Conservation (phyloP, 1,139 yeast genomes). For the Diutina scorzettiae region DNA sequence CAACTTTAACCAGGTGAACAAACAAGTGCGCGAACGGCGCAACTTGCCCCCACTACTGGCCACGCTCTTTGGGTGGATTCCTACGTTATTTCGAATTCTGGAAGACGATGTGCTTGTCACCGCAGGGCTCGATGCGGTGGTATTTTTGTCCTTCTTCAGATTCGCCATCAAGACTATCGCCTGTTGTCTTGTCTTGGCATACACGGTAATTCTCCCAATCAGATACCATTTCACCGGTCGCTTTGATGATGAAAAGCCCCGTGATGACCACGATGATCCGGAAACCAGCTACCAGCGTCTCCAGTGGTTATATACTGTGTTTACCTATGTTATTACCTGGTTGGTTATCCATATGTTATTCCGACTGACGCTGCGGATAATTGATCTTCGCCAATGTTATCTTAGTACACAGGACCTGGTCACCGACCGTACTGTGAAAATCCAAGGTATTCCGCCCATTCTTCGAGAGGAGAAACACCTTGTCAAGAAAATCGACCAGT, state of each 20-base stretch:
- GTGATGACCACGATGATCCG: not conserved
- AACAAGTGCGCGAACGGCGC: conserved; percentile 12
- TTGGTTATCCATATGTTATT: conserved; percentile 52
- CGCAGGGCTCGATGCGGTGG: conserved; percentile 92
- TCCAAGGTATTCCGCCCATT: conserved; percentile 86
- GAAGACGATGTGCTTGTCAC: conserved; percentile 75
- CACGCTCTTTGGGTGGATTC: conserved; percentile 64
- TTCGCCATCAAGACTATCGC: conserved; percentile 58
- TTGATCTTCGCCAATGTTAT: conserved; percentile 67
- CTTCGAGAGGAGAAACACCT: conserved; percentile 59
- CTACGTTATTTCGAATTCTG: conserved; percentile 45
- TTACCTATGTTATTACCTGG: conserved; percentile 75
- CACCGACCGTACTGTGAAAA: conserved; percentile 81
- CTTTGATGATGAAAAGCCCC: conserved; percentile 4
- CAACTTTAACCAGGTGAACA: conserved; percentile 32
- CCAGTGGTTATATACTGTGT: conserved; percentile 54
- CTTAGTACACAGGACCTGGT: conserved; percentile 82
- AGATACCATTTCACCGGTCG: conserved; percentile 51
- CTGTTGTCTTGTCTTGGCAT: conserved; percentile 48
- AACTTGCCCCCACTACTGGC: conserved; percentile 10
- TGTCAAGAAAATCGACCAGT: conserved; percentile 59
- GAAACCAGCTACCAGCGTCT: conserved; percentile 9
- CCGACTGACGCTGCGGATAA: conserved; percentile 59
- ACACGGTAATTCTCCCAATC: conserved; percentile 60
- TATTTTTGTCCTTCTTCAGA: conserved; percentile 67